Evolutionary conservation across 2,329 filamentous ascomycete species (phyloP).

Genomic region (Trichophyton benhamiae): DNA sequence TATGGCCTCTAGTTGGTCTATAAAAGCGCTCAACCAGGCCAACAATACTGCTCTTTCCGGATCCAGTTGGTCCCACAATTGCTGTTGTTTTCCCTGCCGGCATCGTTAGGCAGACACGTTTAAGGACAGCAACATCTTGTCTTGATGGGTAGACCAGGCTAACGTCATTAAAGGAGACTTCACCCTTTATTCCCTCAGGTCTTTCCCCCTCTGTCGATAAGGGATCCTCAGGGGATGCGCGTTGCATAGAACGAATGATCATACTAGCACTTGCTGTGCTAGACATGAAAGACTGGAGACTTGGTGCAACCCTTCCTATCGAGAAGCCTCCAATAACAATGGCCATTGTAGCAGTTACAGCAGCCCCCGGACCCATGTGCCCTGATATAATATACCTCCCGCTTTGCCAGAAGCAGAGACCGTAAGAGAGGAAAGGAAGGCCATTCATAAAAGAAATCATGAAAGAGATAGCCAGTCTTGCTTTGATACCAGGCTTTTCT

Average conservation of each 20-base stretch:
- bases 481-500: neutral
- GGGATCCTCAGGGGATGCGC: constrained; percentile 62
- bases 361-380: constrained; percentile 47
- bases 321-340: constrained; percentile 78
- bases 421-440: neutral
- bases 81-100: constrained; percentile 36
- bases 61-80: constrained; percentile 30
- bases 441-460: constrained; percentile 1
- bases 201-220: constrained; percentile 51
- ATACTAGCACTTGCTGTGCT: constrained; percentile 63
- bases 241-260: constrained; percentile 75
- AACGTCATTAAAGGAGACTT: constrained; percentile 58
- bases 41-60: constrained; percentile 35
- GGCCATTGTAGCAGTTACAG: constrained; percentile 66
- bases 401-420: constrained; percentile 56
- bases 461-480: neutral
- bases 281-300: constrained; percentile 63
- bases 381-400: constrained; percentile 52
- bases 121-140: constrained; percentile 29
- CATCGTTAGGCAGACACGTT: constrained; percentile 24
- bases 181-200: constrained; percentile 54
- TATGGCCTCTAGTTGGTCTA: constrained; percentile 28
- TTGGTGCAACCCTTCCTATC: constrained; percentile 64
- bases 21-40: constrained; percentile 49
- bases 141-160: constrained; percentile 33